Conservation (phyloP, 345 rosid genomes). For the Corchorus olitorius region DNA sequence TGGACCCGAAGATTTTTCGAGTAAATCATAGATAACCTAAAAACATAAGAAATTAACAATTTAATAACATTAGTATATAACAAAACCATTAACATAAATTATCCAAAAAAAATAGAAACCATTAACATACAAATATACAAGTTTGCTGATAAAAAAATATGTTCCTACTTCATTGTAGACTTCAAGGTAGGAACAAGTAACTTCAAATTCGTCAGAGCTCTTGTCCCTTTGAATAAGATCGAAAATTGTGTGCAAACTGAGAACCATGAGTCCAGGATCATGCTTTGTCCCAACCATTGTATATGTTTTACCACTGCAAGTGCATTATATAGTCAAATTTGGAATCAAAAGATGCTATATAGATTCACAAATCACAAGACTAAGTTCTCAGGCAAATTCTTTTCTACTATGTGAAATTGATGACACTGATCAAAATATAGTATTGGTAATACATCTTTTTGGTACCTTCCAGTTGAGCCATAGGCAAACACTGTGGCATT, state of each 20-base stretch:
- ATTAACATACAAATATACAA: too few species aligned
- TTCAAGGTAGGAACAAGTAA: conserved; percentile 91
- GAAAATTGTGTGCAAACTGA: conserved; percentile 84
- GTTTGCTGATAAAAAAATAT: conserved; percentile 8
- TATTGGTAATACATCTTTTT: neutral
- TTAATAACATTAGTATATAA: conserved; percentile 7
- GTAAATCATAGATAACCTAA: conserved; percentile 94
- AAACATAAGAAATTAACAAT: conserved; percentile 24
- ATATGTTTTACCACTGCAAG: conserved; percentile 85
- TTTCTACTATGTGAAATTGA: neutral
- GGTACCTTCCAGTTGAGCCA: conserved; percentile 98
- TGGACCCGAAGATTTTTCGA: conserved; percentile 87
- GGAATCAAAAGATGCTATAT: neutral
- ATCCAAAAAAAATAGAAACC: neutral
- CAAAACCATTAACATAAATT: neutral
- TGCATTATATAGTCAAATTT: conserved; percentile 1
- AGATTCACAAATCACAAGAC: conserved; percentile 7
- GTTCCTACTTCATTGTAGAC: conserved; percentile 86
- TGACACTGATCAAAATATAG: neutral
- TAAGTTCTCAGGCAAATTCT: neutral
- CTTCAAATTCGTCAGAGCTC: conserved; percentile 75
- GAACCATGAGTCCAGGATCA: conserved; percentile 99
- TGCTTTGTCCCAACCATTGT: conserved; percentile 88
- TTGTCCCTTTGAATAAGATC: conserved; percentile 67
- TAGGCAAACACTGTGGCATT: conserved; percentile 94